A percentile compares a stretch with the other conserved stretches of the same genome.
These are phyloP conservation scores for Pseudogymnoascus sp. DNA, from an alignment of 2,329 filamentous ascomycete species.

Conservation along the genomic window DNA sequence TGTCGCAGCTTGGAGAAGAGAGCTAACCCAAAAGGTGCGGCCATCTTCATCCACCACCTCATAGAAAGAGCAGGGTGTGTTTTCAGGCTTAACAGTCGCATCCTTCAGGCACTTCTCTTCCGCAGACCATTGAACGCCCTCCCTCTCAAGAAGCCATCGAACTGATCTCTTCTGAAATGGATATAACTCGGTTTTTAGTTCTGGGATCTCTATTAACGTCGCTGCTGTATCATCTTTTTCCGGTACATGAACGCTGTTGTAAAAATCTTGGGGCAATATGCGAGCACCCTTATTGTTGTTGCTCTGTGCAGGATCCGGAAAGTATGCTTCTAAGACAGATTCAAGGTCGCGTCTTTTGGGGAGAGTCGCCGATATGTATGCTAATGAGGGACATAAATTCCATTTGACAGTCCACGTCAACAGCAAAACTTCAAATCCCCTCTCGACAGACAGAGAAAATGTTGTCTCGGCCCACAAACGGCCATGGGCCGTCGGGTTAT, in stretches of 20 bases:
- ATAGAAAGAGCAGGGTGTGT: conserved; percentile 35
- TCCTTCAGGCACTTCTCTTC: background rate
- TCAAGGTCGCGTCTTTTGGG: conserved; percentile 17
- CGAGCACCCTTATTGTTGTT: conserved; percentile 27
- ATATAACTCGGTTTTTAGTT: conserved; percentile 48
- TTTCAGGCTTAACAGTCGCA: background rate
- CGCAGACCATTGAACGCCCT: conserved; percentile 48
- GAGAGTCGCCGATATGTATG: conserved; percentile 14
- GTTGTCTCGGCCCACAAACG: conserved; percentile 25
- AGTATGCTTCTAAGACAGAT: conserved; percentile 25
- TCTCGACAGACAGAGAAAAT: conserved; percentile 18
- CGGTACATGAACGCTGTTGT: conserved; percentile 60
- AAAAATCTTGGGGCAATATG: conserved; percentile 51
- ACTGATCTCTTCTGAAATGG: conserved; percentile 67
- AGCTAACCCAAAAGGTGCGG: conserved; percentile 48
- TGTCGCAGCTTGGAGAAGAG: conserved; percentile 54
- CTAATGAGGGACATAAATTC: conserved; percentile 24
- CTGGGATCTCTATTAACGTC: conserved; percentile 36
- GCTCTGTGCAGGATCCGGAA: conserved; percentile 19
- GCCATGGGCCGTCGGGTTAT: conserved; percentile 18
- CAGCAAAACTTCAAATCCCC: conserved; percentile 19
- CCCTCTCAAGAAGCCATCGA: conserved; percentile 61
- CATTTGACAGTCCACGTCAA: conserved; percentile 26
- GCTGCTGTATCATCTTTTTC: conserved; percentile 34
- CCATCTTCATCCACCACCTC: conserved; percentile 40